Base-by-base conservation (phyloP, 208 protist genomes). In the Wallacemonas sp. region DNA sequence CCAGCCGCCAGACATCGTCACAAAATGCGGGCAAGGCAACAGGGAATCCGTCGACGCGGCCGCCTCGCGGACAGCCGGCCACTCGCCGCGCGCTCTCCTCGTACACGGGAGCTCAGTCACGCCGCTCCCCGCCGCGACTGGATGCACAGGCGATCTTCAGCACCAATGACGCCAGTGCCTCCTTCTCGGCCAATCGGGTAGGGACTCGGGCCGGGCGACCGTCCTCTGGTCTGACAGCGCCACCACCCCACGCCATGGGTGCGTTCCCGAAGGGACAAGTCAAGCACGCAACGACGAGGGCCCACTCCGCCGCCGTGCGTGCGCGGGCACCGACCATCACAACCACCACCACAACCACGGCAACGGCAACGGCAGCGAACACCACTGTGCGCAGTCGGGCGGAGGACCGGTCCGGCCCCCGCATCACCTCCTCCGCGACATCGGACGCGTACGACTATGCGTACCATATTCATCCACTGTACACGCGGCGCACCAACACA, bases 401-500 rank as follows among this genome's bases (percentile, higher is more conserved):
- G n/a, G n/a, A n/a, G n/a, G n/a, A n/a, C n/a, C n/a, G n/a, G n/a
- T n/a, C n/a, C n/a, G n/a, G n/a, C n/a, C n/a, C n/a, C n/a, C n/a
- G n/a, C n/a, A n/a, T n/a, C n/a, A n/a, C n/a, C n/a, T n/a, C n/a
- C n/a, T n/a, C n/a, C n/a, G n/a, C n/a, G n/a, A n/a, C n/a, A n/a
- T n/a, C n/a, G n/a, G 7, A n/a, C 8, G 23, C 44, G 23, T 25
- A 65, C 36, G 52, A 59, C 31, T 72, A 48, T 38, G 42, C n/a
- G 38, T 72, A 72, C 50, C 52, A 48, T 29, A 36, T 63, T 1
- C 67, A 65, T 49, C 67, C 67, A 7, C 55, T 72, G 3, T 57
- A 66, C 41, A 7, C 44, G 11, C 41, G 63, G 16, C 7, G 52
- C 52, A 20, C 31, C 0, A 8, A 59, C 12, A 20, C 26, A n/a